Evolutionary conservation across 1,284 basidiomycete species (phyloP), one percentile per base, ranked within the genome.

Genomic region (Pseudozyma hubeiensis): DNA sequence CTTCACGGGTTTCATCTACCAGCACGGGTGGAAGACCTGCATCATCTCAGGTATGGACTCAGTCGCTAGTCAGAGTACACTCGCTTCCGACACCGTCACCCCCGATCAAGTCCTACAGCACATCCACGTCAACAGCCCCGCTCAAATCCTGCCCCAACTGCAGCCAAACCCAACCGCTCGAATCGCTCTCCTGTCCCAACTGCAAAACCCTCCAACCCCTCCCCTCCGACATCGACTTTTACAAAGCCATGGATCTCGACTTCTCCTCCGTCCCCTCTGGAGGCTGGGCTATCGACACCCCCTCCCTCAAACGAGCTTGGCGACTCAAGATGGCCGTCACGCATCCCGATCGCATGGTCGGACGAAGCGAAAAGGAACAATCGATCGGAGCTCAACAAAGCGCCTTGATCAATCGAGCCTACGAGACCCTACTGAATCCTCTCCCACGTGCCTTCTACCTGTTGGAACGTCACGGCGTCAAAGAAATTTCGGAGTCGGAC

Each of bases 281-380:
- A 40, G 81, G 81, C 0, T 83, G 81, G 81, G 37, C 61, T 7
- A 56, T 83, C 29, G 75, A 82, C 46, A 30, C 43, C 7, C 41
- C 49, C 3, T 66, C 75, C 14, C 70, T 83, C 50, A 82, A 83
- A 58, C 48, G 56, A 7, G 64, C 68, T 3, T 83, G 81, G 81
- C 69, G 81, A 37, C 61, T 72, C 45, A 68, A 75, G 10, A 78
- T 81, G 78, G 79, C 76, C 2, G n/a, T 73, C 31, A 76, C 75
- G 7, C 81, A 83, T 53, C 81, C 81, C 11, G 81, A 83, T 47
- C 75, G 80, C 7, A 81, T 83, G 69, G 73, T 66, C 9, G 61
- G 68, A 30, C 75, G 74, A 10, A 66, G 57, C 17, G 75, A 77
- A 8, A 68, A 78, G 37, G 81, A 82, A 53, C 79, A 81, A 56